Conservation (phyloP, 2,329 filamentous ascomycete species). For the Aspergillus sp. region DNA sequence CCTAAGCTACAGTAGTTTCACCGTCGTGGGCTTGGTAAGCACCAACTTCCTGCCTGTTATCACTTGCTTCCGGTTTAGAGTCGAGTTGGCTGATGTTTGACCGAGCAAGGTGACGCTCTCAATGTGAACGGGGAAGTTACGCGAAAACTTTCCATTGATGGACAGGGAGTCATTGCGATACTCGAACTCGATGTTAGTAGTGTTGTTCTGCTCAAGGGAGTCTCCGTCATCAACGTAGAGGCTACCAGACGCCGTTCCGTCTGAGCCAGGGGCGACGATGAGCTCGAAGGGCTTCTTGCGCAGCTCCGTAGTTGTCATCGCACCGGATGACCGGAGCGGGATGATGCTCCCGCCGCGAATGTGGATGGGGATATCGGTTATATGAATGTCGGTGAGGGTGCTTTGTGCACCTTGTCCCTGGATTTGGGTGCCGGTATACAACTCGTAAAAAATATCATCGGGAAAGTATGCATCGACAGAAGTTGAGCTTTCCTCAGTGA, state of each 20-base stretch:
- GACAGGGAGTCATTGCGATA: slow-evolving; percentile 52
- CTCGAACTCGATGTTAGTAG: slow-evolving; percentile 60
- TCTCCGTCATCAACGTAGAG: slow-evolving; percentile 80
- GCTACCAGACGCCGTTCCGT: slow-evolving; percentile 64
- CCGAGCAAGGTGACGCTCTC: slow-evolving; percentile 34
- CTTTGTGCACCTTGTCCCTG: slow-evolving; percentile 47
- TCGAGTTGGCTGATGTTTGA: slow-evolving; percentile 16
- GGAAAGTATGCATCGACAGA: slow-evolving; percentile 58
- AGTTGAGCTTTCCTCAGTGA: slow-evolving; percentile 53
- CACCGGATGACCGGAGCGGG: slow-evolving; percentile 54
- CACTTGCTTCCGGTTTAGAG: slow-evolving; percentile 21
- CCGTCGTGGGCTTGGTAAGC: slow-evolving; percentile 12
- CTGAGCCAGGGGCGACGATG: slow-evolving; percentile 62
- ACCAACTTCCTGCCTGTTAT: slow-evolving; percentile 24
- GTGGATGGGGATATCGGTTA: slow-evolving; percentile 61
- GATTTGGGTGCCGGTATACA: slow-evolving; percentile 52
- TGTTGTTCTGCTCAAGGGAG: slow-evolving; percentile 57
- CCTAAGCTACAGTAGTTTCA: slow-evolving; percentile 18
- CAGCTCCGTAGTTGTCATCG: slow-evolving; percentile 62
- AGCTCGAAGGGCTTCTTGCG: slow-evolving; percentile 68
- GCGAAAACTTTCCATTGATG: slow-evolving; percentile 31
- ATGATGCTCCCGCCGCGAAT: slow-evolving; percentile 62
- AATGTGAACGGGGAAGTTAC: slow-evolving; percentile 28
- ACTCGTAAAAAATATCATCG: slow-evolving; percentile 61
- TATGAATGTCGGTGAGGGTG: slow-evolving; percentile 47